Evolutionary conservation across 139 green algal genomes (phyloP), one percentile per base, ranked within the genome.

Genomic region (Astrephomene gubernaculifera): DNA sequence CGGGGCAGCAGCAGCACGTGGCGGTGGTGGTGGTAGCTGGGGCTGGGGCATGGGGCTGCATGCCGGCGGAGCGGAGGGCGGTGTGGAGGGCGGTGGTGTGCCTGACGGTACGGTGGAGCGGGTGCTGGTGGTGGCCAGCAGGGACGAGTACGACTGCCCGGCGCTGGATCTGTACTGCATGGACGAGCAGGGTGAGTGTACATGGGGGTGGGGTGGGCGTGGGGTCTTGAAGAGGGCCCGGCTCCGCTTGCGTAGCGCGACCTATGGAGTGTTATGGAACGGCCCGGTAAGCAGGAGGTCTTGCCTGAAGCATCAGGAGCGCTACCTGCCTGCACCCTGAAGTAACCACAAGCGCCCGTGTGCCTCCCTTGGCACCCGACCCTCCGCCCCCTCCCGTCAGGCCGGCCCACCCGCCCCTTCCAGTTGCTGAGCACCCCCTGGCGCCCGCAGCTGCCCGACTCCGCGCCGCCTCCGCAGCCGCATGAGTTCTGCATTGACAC

Each of bases 401-500:
- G 79, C 45, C 14, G 71, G 10, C 79, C 79, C 25, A 71, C 49
- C 27, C 14, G 31, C 12, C 65, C 61, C 65, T 79, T 86, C 65
- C 79, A 79, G 79, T 2, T 0, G 12, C 49, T 86, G 22, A 76
- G 38, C 65, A 4, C 79, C 22, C 79, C 65, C 49, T 86, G 79
- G 79, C 45, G 49, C 33, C 35, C 29, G 4, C 79, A 86, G 64
- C 79, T 86, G 45, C 64, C 79, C 25, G 45, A 78, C 22, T 35
- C n/a, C 65, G 10, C 24, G 27, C 65, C 65, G 22, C 45, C 35
- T 10, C 79, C 79, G 10, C 24, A 9, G 21, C 33, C 49, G 8
- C 35, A 86, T 49, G 79, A 76, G 65, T 41, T 86, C 65, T 76
- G 65, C 65, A 78, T 79, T 49, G 35, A 86, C 79, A 86, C 79